Conservation (phyloP, 2,329 filamentous ascomycete genomes). For the Apiospora hydei region DNA sequence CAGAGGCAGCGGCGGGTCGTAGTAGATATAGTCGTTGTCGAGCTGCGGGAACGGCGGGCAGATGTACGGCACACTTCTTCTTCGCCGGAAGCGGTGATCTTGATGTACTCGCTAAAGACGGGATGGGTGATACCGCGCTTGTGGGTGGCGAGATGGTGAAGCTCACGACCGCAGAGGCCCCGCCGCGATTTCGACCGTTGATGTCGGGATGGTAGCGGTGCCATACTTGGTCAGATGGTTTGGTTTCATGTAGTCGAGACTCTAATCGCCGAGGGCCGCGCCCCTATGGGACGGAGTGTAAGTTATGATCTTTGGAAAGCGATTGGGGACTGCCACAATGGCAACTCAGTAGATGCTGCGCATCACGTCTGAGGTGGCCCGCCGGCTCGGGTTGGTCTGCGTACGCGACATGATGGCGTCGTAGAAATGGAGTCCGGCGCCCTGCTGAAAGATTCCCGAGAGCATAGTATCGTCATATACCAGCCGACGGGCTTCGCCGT, state of each 20-base stretch:
- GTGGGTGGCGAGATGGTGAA: not conserved
- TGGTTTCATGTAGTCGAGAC: conserved; percentile 28
- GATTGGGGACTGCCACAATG: conserved; percentile 39
- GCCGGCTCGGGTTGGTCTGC: conserved; percentile 34
- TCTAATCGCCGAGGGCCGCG: conserved; percentile 35
- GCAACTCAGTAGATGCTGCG: conserved; percentile 28
- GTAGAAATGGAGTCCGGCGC: conserved; percentile 44
- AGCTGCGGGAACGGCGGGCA: conserved; percentile 37
- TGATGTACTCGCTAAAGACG: conserved; percentile 38
- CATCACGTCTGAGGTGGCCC: conserved; percentile 32
- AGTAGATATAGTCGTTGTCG: conserved; percentile 30
- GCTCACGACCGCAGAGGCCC: not conserved
- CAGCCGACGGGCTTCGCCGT: conserved; percentile 39
- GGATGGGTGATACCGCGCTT: conserved; percentile 30
- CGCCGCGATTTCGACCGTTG: conserved; percentile 4
- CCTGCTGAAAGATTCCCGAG: conserved; percentile 43
- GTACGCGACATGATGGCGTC: conserved; percentile 38
- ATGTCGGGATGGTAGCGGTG: conserved; percentile 31
- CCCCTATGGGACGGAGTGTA: conserved; percentile 37
- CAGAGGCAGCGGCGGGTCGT: conserved; percentile 15
- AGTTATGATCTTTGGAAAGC: conserved; percentile 29
- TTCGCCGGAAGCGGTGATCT: conserved; percentile 26
- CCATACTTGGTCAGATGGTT: conserved; percentile 36
- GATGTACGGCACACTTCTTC: conserved; percentile 35
- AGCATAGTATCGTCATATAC: conserved; percentile 38